A percentile compares a stretch with the other conserved stretches of the same genome.
Evolutionary conservation across 2,329 filamentous ascomycete species (phyloP).

Genomic region (Tolypocladium nubicola): DNA sequence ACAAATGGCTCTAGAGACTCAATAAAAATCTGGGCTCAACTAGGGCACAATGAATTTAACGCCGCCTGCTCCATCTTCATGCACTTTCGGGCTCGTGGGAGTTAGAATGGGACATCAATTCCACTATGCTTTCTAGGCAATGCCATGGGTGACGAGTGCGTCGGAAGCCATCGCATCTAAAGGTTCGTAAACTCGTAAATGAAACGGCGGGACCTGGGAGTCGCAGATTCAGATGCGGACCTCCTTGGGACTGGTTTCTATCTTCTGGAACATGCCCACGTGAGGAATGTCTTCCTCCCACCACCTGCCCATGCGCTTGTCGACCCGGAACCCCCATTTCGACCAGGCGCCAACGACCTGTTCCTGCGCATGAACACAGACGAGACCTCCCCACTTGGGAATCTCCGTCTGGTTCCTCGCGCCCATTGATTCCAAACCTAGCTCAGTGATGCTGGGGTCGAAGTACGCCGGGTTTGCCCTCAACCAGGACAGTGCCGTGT

Average conservation of each 20-base stretch:
- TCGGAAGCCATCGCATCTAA: background rate
- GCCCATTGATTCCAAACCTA: conserved; percentile 32
- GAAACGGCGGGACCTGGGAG: background rate
- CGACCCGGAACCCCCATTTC: conserved; percentile 61
- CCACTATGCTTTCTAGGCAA: background rate
- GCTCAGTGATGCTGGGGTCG: conserved; percentile 34
- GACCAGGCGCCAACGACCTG: conserved; percentile 54
- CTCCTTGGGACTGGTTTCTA: conserved; percentile 23
- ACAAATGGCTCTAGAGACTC: conserved; percentile 31
- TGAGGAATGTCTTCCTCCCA: conserved; percentile 76
- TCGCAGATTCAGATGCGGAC: conserved; percentile 10
- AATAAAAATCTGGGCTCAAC: conserved; percentile 32
- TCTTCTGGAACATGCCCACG: conserved; percentile 65
- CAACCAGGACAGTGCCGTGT: conserved; percentile 59
- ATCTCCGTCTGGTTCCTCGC: conserved; percentile 27
- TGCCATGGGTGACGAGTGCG: background rate
- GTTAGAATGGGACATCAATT: background rate
- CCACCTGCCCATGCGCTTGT: conserved; percentile 68
- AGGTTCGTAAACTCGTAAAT: background rate
- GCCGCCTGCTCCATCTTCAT: background rate
- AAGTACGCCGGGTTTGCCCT: conserved; percentile 46
- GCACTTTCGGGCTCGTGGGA: background rate
- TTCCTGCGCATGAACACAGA: conserved; percentile 72
- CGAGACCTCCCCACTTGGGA: conserved; percentile 61
- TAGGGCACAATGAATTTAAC: conserved; percentile 23